Base-by-base conservation (phyloP, 148 eudicot species). In the Camellia sinensis region DNA sequence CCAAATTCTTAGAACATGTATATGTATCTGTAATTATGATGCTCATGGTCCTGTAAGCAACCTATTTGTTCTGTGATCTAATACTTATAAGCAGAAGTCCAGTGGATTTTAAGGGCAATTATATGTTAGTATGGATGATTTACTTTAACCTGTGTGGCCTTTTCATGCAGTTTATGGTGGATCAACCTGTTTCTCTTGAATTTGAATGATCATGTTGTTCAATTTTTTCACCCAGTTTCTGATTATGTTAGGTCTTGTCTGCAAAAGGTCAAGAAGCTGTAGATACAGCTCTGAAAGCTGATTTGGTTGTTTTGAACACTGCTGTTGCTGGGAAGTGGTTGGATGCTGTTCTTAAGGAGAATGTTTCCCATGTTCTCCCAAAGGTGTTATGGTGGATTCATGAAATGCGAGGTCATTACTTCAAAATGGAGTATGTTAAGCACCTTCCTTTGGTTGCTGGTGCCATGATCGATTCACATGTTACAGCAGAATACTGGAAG, bases 371-470 rank as follows among this genome's bases (percentile, higher is more conserved):
- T 66, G 95, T 96, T 67, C 95, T 94, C 77, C 98, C 99, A 70
- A 96, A 96, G 91, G 87, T 96, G 69, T 89, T 96, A 82, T 96
- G 99, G 99, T 96, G 99, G 99, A 96, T 96, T 80, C 99, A 96
- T 89, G 99, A 96, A 85, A 96, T 96, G 99, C 94, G 99, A 65
- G 99, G 99, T 71, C 98, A 96, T 90, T 96, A 96, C 85, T 96
- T 96, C 84, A 94, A 86, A 87, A 81, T 94, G 92, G 99, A 96
- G 59, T 96, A 86, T 84, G 91, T 96, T 61, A 92, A 96, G 92
- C 95, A 96, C 85, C 91, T 96, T 19, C 99, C 99, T 60, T 88
- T 72, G 83, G 99, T 96, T 83, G 95, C 99, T 76, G 98, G 98
- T 77, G 95, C 97, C 70, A 96, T 96, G 99, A 94, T 96, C 74